These are phyloP conservation scores for Leptographium wingfieldii DNA, from an alignment of 2,329 filamentous ascomycete species.

Conservation along the genomic window DNA sequence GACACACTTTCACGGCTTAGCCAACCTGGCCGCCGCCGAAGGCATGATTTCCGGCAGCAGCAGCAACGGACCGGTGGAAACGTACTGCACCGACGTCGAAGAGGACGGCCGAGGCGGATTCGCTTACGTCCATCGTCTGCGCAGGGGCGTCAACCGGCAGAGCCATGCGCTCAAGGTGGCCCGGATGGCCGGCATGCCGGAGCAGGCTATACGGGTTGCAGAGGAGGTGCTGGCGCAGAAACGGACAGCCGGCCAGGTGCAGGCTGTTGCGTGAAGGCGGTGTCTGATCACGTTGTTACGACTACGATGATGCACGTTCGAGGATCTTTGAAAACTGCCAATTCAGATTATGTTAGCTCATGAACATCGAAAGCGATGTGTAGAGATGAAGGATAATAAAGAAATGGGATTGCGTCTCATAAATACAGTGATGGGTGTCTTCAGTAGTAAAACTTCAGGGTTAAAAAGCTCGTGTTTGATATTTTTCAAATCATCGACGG, in stretches of 20 bases:
- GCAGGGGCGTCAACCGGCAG: conserved; percentile 67
- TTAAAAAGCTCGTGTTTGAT: conserved; percentile 52
- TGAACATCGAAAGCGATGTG: background rate
- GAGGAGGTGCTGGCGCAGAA: conserved; percentile 34
- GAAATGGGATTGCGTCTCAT: conserved; percentile 33
- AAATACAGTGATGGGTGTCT: conserved; percentile 45
- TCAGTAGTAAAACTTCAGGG: conserved; percentile 47
- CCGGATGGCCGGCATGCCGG: conserved; percentile 67
- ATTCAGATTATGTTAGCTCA: background rate
- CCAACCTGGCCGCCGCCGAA: conserved; percentile 55
- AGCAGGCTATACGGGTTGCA: conserved; percentile 57
- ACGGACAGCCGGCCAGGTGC: background rate
- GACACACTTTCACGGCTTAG: conserved; percentile 82
- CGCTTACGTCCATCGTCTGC: conserved; percentile 73
- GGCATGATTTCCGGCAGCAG: conserved; percentile 24
- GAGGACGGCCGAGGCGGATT: conserved; percentile 63
- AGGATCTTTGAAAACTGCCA: background rate
- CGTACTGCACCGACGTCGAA: conserved; percentile 81
- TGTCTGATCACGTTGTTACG: too few relatives aligned
- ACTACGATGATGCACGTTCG: too few relatives aligned
- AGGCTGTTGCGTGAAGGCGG: background rate
- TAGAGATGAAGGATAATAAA: background rate
- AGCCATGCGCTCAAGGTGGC: conserved; percentile 97
- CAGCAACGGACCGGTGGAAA: conserved; percentile 35
- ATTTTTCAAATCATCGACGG: conserved; percentile 43